Evolutionary conservation across 2,329 filamentous ascomycete genomes (phyloP).

Genomic region (Fonsecaea pedrosoi): DNA sequence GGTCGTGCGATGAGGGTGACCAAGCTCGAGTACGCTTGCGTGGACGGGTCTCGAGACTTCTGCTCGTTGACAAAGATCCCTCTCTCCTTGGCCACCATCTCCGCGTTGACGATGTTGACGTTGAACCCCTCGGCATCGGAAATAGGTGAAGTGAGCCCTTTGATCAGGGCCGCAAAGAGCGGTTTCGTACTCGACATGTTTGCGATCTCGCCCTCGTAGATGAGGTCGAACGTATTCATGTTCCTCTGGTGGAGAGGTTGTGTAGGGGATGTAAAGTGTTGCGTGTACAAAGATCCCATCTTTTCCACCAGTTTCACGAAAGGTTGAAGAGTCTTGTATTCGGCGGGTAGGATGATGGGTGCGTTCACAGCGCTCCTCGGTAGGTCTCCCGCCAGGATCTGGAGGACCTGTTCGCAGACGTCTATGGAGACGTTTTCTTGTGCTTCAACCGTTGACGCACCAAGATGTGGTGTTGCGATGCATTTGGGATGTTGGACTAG

Average conservation of each 20-base stretch:
- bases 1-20: constrained; percentile 70
- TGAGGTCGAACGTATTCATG: constrained; percentile 69
- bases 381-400: constrained; percentile 74
- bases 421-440: constrained; percentile 85
- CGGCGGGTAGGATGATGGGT: constrained; percentile 79
- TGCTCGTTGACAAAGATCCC: constrained; percentile 80
- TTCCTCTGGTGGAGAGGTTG: constrained; percentile 62
- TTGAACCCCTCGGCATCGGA: constrained; percentile 69
- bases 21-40: constrained; percentile 71
- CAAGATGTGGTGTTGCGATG: constrained; percentile 79
- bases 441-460: constrained; percentile 79
- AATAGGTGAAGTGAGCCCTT: constrained; percentile 74
- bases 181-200: constrained; percentile 76
- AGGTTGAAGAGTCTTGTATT: constrained; percentile 77
- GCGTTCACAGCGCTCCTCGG: constrained; percentile 81
- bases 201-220: constrained; percentile 77
- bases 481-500: constrained; percentile 74
- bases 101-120: constrained; percentile 84
- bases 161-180: constrained; percentile 78
- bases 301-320: constrained; percentile 78
- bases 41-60: constrained; percentile 65
- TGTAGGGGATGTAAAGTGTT: constrained; percentile 64
- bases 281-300: constrained; percentile 79
- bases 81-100: constrained; percentile 75
- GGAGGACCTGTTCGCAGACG: constrained; percentile 78